phyloP scores from a whole-genome alignment of 2,329 filamentous ascomycete species.

The Juglanconis oblonga region DNA sequence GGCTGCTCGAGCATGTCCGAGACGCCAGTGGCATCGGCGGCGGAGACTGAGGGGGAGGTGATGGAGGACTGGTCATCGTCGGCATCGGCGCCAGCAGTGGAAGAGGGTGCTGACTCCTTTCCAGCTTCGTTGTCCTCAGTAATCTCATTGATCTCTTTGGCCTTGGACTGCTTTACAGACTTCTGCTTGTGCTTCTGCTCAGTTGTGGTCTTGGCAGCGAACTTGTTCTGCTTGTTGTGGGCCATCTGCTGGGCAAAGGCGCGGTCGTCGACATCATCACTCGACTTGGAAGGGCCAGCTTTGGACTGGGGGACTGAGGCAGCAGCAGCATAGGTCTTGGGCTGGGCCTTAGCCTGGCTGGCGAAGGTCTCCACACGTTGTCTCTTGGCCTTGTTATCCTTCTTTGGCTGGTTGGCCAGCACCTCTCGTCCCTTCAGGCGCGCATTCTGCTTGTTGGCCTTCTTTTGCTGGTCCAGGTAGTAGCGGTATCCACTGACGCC shows the following conservation, averaged over 20 bases:
- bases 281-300: slow-evolving; percentile 30
- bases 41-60: slow-evolving; percentile 59
- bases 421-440: slow-evolving; percentile 28
- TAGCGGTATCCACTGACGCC: slow-evolving; percentile 25
- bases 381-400: slow-evolving; percentile 35
- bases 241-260: slow-evolving; percentile 75
- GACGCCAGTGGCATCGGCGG: slow-evolving; percentile 65
- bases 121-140: slow-evolving; percentile 48
- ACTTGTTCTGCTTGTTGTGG: slow-evolving; percentile 64
- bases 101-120: slow-evolving; percentile 63
- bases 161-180: slow-evolving; percentile 68
- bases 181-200: slow-evolving; percentile 67
- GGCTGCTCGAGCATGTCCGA: slow-evolving; percentile 88
- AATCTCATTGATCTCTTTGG: slow-evolving; percentile 48
- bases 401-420: slow-evolving; percentile 31
- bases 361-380: slow-evolving; percentile 43
- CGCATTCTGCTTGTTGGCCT: slow-evolving; percentile 23
- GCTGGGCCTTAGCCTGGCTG: slow-evolving; percentile 28
- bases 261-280: slow-evolving; percentile 62
- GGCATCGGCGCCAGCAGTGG: slow-evolving; percentile 69
- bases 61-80: slow-evolving; percentile 77
- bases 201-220: slow-evolving; percentile 48
- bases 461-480: slow-evolving; percentile 20
- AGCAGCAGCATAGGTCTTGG: slow-evolving; percentile 30
- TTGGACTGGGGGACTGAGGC: slow-evolving; percentile 14